These are phyloP conservation scores for Sindora glabra DNA, from an alignment of 306 rosid species.

Conservation along the genomic window DNA sequence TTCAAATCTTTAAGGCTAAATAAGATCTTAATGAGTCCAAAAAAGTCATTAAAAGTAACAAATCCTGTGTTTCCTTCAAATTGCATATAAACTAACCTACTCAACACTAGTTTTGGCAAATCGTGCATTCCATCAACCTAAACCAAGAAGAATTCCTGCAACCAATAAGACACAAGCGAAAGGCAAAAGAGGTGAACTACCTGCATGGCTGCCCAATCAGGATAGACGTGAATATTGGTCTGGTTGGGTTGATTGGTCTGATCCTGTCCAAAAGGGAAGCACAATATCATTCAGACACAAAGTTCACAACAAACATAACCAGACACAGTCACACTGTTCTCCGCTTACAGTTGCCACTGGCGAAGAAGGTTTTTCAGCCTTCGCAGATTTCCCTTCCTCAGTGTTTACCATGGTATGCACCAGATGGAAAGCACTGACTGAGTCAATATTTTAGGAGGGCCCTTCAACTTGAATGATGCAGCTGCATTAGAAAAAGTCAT, in stretches of 20 bases:
- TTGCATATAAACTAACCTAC: too few species aligned
- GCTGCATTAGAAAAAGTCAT: constrained; percentile 17
- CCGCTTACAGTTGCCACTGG: constrained; percentile 54
- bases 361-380: constrained; percentile 62
- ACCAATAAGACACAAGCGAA: neutral
- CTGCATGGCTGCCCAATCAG: constrained; percentile 98
- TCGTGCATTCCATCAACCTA: neutral
- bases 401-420: constrained; percentile 59
- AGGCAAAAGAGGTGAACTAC: constrained; percentile 25
- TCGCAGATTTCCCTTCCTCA: constrained; percentile 58
- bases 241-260: constrained; percentile 41
- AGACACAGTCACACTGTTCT: constrained; percentile 8
- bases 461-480: neutral
- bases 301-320: neutral
- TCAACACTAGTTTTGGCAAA: too few species aligned
- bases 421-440: constrained; percentile 14
- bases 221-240: constrained; percentile 56
- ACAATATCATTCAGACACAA: neutral
- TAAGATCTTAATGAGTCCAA: too few species aligned
- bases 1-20: too few species aligned
- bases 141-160: neutral
- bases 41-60: too few species aligned
- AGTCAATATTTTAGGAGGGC: neutral
- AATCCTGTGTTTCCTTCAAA: too few species aligned
- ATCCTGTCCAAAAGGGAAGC: constrained; percentile 40